Conservation (phyloP, 768 basidiomycete genomes). For the Tylopilus rubrobrunneus region DNA sequence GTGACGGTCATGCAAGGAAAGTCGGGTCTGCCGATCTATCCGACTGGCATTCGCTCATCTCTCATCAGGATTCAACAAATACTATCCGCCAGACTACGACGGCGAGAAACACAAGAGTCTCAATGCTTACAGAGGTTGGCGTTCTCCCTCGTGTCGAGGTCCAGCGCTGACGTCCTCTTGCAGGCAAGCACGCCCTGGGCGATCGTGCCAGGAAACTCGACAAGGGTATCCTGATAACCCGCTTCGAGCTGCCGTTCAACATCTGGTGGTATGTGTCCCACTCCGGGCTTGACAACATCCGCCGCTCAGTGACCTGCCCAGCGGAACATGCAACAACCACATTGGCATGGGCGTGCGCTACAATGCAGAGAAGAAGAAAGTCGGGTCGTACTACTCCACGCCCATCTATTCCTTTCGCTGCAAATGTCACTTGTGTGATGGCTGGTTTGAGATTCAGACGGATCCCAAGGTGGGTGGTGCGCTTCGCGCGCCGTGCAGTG, state of each 20-base stretch:
- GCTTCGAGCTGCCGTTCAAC: constrained; percentile 95
- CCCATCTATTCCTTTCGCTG: constrained; percentile 95
- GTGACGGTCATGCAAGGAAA: constrained; percentile 40
- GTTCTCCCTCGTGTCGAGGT: background rate
- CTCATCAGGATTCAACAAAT: constrained; percentile 65
- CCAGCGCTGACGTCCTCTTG: background rate
- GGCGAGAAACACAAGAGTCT: constrained; percentile 67
- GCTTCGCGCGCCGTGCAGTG: no score
- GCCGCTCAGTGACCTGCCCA: constrained; percentile 28
- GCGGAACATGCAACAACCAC: constrained; percentile 92
- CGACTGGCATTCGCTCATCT: constrained; percentile 5
- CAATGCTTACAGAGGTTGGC: constrained; percentile 64
- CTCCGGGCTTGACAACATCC: no score
- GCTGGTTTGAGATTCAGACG: constrained; percentile 98
- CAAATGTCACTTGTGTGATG: constrained; percentile 94
- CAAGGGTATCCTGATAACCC: constrained; percentile 91
- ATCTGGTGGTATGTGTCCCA: constrained; percentile 78
- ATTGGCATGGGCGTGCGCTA: constrained; percentile 99
- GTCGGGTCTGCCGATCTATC: constrained; percentile 10
- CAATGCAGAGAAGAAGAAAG: constrained; percentile 98
- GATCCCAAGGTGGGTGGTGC: constrained; percentile 76
- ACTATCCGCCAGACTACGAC: constrained; percentile 76
- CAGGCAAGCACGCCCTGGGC: constrained; percentile 92
- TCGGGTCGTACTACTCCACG: constrained; percentile 92
- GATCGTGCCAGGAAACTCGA: constrained; percentile 93